These are phyloP conservation scores for Borovskyia barvae DNA, from an alignment of 208 protist species.

Conservation along the genomic window DNA sequence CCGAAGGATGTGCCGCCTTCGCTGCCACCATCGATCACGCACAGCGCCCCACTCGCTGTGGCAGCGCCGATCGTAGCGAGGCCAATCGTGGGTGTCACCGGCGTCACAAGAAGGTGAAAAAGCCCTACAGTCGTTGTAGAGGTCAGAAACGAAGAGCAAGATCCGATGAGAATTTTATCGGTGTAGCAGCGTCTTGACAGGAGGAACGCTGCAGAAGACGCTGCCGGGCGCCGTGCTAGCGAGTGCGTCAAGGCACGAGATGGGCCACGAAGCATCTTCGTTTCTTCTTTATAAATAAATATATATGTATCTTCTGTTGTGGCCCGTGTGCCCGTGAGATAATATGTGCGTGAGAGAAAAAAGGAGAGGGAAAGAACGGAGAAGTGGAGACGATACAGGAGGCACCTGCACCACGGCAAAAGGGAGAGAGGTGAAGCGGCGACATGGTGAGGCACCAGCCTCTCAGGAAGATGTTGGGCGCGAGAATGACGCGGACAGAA, in stretches of 20 bases:
- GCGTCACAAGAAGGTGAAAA: conserved; percentile 86
- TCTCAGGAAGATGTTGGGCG: no score
- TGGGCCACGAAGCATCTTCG: conserved; percentile 17
- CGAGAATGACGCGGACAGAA: no score
- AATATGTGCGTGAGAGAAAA: no score
- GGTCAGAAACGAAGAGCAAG: conserved; percentile 53
- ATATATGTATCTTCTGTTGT: conserved; percentile 16
- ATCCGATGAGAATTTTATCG: conserved; percentile 84
- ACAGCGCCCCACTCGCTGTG: conserved; percentile 58
- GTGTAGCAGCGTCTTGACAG: conserved; percentile 51
- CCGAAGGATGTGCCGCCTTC: conserved; percentile 73
- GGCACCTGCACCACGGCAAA: no score
- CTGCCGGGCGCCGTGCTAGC: background rate
- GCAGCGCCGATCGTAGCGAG: conserved; percentile 65
- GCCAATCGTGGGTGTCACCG: conserved; percentile 54
- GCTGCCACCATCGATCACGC: conserved; percentile 76
- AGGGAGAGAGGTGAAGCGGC: no score
- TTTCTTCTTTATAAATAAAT: background rate
- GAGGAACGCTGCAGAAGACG: conserved; percentile 8
- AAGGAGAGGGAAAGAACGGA: background rate
- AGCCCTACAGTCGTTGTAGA: conserved; percentile 64
- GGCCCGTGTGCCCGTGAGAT: no score
- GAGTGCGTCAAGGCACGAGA: conserved; percentile 7
- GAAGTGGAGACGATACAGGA: background rate
- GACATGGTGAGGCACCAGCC: no score